Evolutionary conservation across 371 early-diverging fungal species (phyloP).

Genomic region (Lichtheimia hyalospora): DNA sequence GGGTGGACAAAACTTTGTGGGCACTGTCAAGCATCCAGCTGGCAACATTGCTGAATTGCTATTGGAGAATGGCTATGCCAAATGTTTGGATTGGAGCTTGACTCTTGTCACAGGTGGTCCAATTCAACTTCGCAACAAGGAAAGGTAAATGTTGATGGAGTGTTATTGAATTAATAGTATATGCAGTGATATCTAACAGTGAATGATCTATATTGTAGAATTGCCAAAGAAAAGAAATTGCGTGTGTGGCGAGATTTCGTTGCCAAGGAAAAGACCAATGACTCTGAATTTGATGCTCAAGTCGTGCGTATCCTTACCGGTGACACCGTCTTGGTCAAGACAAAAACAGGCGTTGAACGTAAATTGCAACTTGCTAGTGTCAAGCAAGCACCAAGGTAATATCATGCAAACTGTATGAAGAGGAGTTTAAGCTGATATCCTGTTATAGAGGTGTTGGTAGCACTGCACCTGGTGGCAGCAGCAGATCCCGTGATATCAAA

Average conservation of each 20-base stretch:
- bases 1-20: slow-evolving; percentile 70
- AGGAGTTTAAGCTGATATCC: neutral
- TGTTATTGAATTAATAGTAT: too few species aligned
- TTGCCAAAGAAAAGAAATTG: slow-evolving; percentile 72
- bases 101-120: slow-evolving; percentile 78
- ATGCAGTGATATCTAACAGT: too few species aligned
- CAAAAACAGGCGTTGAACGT: slow-evolving; percentile 62
- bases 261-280: slow-evolving; percentile 36
- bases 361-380: slow-evolving; percentile 84
- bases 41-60: slow-evolving; percentile 94
- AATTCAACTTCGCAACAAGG: slow-evolving; percentile 74
- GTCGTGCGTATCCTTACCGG: slow-evolving; percentile 79
- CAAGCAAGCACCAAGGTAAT: slow-evolving; percentile 67
- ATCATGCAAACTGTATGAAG: neutral
- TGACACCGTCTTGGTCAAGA: slow-evolving; percentile 76
- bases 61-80: slow-evolving; percentile 81
- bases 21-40: slow-evolving; percentile 78
- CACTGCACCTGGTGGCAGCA: slow-evolving; percentile 30
- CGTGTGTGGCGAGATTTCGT: slow-evolving; percentile 80
- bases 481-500: slow-evolving; percentile 73
- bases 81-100: slow-evolving; percentile 87
- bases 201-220: slow-evolving; percentile 5
- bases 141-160: slow-evolving; percentile 36
- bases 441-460: slow-evolving; percentile 35
- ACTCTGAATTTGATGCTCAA: slow-evolving; percentile 62